A percentile compares a stretch with the other conserved stretches of the same genome.
phyloP scores from a whole-genome alignment of 495 filamentous ascomycete genomes.

The Bacidia rubella region DNA sequence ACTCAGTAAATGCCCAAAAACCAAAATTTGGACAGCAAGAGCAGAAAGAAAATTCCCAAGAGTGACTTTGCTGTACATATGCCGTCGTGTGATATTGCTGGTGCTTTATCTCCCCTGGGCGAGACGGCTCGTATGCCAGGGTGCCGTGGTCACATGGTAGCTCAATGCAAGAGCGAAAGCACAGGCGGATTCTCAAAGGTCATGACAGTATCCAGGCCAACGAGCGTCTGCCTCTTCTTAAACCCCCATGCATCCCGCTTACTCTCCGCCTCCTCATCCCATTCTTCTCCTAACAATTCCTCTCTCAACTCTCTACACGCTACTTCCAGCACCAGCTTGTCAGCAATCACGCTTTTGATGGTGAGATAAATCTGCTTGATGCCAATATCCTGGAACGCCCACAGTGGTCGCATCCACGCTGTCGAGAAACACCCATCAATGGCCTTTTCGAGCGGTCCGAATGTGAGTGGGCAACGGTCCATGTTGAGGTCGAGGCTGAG shows the following conservation, averaged over 20 bases:
- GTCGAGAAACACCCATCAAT: background rate
- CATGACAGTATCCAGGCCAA: background rate
- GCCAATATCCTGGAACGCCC: conserved; percentile 4
- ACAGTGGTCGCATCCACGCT: conserved; percentile 9
- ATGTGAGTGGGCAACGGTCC: conserved; percentile 7
- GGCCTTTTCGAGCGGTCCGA: conserved; percentile 1
- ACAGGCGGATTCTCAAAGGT: no score
- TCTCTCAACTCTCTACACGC: conserved; percentile 11
- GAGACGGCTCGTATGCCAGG: no score
- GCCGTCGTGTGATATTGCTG: no score
- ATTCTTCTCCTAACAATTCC: conserved; percentile 9
- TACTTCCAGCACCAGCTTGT: conserved; percentile 11
- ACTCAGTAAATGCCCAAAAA: no score
- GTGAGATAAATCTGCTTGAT: conserved; percentile 4
- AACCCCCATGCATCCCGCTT: conserved; percentile 2
- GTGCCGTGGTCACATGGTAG: no score
- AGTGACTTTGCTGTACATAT: no score
- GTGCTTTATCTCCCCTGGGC: no score
- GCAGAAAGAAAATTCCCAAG: no score
- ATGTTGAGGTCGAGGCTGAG: conserved; percentile 11
- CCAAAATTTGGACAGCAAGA: no score
- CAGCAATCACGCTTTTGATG: conserved; percentile 3
- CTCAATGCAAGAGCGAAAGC: no score
- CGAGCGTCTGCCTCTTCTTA: background rate
- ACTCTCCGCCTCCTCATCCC: conserved; percentile 9